Conservation (phyloP, 495 filamentous ascomycete species). For the Terfezia claveryi region DNA sequence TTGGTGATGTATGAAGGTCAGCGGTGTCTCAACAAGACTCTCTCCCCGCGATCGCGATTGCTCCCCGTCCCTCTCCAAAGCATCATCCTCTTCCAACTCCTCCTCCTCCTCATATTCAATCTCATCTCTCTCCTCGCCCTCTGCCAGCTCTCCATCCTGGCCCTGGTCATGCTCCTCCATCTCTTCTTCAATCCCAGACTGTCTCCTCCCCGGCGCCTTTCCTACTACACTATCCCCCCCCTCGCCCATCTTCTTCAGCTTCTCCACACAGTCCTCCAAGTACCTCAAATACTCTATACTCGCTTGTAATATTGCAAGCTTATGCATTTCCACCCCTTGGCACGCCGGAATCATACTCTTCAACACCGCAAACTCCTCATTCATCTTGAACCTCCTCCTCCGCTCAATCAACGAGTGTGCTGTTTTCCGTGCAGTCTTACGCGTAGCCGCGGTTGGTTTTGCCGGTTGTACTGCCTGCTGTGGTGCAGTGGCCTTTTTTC, state of each 20-base stretch:
- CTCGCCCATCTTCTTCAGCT: slow-evolving; percentile 45
- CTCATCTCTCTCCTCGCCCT: not conserved
- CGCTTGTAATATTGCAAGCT: slow-evolving; percentile 87
- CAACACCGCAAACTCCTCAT: slow-evolving; percentile 84
- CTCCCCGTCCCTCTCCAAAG: not conserved
- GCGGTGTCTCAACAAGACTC: not conserved
- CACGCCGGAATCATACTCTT: slow-evolving; percentile 95
- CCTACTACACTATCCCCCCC: slow-evolving; percentile 2
- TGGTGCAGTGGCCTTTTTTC: not conserved
- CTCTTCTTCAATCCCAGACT: slow-evolving; percentile 17
- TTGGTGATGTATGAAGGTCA: not conserved
- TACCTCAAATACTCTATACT: slow-evolving; percentile 95
- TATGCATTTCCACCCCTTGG: slow-evolving; percentile 84
- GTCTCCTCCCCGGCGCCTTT: not conserved
- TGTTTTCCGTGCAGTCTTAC: slow-evolving; percentile 88
- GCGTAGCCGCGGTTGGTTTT: slow-evolving; percentile 20
- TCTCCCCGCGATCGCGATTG: not conserved
- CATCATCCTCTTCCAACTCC: not conserved
- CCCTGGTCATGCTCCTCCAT: slow-evolving; percentile 13
- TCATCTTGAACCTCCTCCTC: slow-evolving; percentile 86
- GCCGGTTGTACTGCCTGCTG: slow-evolving; percentile 23
- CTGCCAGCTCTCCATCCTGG: slow-evolving; percentile 4
- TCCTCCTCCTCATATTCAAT: not conserved
- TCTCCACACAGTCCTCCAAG: slow-evolving; percentile 66
- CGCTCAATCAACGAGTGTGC: slow-evolving; percentile 91